Evolutionary conservation across 202 grass and related monocot species (phyloP), one percentile per base, ranked within the genome.

Genomic region (Carex arenaria): DNA sequence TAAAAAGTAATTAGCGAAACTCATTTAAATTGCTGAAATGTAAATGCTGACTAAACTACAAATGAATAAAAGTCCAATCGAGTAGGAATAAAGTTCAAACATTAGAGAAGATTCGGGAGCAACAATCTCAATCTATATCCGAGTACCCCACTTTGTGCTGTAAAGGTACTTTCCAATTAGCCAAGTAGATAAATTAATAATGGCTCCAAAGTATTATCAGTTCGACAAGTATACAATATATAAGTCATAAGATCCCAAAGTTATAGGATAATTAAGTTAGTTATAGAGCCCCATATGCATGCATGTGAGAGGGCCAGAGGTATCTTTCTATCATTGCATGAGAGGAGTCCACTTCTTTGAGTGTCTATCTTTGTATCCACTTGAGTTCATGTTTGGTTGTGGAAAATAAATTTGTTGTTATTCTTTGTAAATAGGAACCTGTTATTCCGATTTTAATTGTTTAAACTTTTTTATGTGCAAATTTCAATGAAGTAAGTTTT

Each of bases 111-210:
- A 70, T 43, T 70, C 67, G 10, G 67, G 67, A 45, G 18, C 19
- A 71, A 34, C 67, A 72, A 72, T 34, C 72, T 34, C 51, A 34
- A 56, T 56, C 23, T n/a, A 72, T 72, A 72, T 72, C 66, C 34
- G 6, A 40, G 34, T 56, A 56, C 47, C 52, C 72, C 51, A 76
- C 72, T 74, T 76, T 57, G 51, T 57, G 72, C 51, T 28, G 56
- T 57, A 76, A 76, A 76, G 72, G 23, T 18, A 56, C 72, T 76
- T 76, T 76, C 26, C 51, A 76, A 76, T 55, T 13, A 72, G 43
- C 28, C 9, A 51, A 20, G 17, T 22, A 45, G 10, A 23, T 51
- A 51, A 72, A 76, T n/a, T n/a, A n/a, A n/a, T 12, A 76, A 76
- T 18, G 11, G 72, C 23, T 76, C 26, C 20, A 76, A 76, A 69